Evolutionary conservation across 2,329 filamentous ascomycete species (phyloP).

Genomic region (Colletotrichum sp.): DNA sequence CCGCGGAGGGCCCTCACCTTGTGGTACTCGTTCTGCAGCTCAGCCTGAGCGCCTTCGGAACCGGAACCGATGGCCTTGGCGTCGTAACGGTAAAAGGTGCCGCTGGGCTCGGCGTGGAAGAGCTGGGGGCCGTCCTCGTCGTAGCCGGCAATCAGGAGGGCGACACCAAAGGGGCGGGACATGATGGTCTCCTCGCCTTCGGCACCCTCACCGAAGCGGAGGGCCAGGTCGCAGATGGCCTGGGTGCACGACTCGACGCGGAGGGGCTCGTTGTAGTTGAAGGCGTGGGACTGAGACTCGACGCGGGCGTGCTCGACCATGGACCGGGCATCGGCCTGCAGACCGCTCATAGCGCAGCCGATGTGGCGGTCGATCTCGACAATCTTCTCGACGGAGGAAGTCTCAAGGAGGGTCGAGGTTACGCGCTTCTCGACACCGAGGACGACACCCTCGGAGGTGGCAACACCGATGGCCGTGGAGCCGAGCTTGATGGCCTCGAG

Average conservation of each 20-base stretch:
- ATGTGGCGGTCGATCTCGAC: conserved; percentile 99
- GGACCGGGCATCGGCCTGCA: conserved; percentile 95
- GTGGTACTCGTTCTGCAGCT: conserved; percentile 98
- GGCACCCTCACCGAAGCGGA: conserved; percentile 96
- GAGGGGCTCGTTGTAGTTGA: conserved; percentile 96
- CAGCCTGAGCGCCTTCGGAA: conserved; percentile 95
- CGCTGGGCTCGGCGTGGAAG: conserved; percentile 97
- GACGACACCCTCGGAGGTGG: conserved; percentile 92
- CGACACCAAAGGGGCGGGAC: conserved; percentile 96
- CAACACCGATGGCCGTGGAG: conserved; percentile 96
- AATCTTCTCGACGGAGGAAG: conserved; percentile 98
- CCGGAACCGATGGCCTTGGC: conserved; percentile 98
- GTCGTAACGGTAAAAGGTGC: conserved; percentile 98
- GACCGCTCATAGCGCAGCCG: conserved; percentile 96
- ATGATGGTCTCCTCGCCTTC: conserved; percentile 99
- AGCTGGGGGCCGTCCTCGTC: conserved; percentile 96
- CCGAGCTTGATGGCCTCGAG: conserved; percentile 99
- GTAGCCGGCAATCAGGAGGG: conserved; percentile 92
- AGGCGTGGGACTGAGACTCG: conserved; percentile 94
- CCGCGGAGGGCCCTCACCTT: conserved; percentile 57
- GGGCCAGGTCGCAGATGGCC: conserved; percentile 95
- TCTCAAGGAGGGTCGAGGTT: conserved; percentile 95
- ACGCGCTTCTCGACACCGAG: conserved; percentile 99
- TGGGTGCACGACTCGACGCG: conserved; percentile 98
- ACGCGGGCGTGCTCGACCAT: conserved; percentile 99